These are phyloP conservation scores for Fusarium sp. DNA, from an alignment of 2,329 filamentous ascomycete species.

Conservation along the genomic window DNA sequence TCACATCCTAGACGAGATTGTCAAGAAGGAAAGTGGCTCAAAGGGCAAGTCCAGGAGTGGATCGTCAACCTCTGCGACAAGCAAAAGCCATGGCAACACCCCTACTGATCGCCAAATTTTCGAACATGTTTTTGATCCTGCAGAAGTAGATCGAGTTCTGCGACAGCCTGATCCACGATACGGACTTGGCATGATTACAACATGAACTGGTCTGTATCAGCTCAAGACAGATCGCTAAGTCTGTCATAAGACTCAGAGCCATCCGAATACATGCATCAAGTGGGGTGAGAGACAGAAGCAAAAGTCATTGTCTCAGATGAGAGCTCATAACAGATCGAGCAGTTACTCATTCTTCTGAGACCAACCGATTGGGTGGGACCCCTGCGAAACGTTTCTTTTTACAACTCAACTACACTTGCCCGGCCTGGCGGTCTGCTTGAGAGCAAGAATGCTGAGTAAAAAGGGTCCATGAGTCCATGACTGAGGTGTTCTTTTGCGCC, in stretches of 20 bases:
- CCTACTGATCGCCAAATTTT: conserved; percentile 66
- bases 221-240: conserved; percentile 18
- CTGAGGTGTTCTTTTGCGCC: conserved; percentile 3
- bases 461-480: conserved; percentile 19
- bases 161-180: conserved; percentile 67
- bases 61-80: conserved; percentile 46
- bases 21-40: conserved; percentile 60
- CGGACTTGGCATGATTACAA: conserved; percentile 64
- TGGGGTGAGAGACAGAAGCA: conserved; percentile 16
- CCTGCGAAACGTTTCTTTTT: conserved; percentile 40
- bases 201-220: conserved; percentile 40
- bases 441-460: conserved; percentile 15
- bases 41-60: conserved; percentile 52
- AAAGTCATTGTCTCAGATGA: conserved; percentile 18
- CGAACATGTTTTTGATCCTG: conserved; percentile 61
- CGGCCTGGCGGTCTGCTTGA: conserved; percentile 38
- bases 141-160: conserved; percentile 63
- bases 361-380: conserved; percentile 36
- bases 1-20: conserved; percentile 66
- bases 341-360: conserved; percentile 30
- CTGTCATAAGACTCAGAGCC: conserved; percentile 7
- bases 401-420: conserved; percentile 31
- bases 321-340: conserved; percentile 22
- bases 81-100: conserved; percentile 47
- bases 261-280: conserved; percentile 14